These are phyloP conservation scores for Phaeotremella skinneri DNA, from an alignment of 768 basidiomycete genomes.

Conservation along the genomic window DNA sequence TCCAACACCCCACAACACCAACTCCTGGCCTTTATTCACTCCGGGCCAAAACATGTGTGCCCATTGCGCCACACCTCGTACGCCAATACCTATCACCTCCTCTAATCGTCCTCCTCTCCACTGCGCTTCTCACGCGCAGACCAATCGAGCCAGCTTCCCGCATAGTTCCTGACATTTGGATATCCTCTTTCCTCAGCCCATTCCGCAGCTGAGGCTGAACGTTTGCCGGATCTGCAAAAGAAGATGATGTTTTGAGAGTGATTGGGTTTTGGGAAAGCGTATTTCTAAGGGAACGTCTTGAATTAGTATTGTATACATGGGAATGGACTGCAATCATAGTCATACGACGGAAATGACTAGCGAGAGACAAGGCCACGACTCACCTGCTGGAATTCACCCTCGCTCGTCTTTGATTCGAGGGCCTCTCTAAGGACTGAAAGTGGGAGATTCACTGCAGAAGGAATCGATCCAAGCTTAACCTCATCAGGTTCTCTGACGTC, in stretches of 20 bases:
- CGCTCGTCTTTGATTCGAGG: conserved; percentile 57
- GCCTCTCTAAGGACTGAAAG: conserved; percentile 71
- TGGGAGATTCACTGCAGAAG: conserved; percentile 85
- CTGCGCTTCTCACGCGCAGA: conserved; percentile 55
- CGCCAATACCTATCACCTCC: background rate
- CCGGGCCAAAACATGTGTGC: too few relatives aligned
- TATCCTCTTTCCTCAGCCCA: conserved; percentile 78
- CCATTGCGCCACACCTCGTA: too few relatives aligned
- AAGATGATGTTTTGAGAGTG: conserved; percentile 70
- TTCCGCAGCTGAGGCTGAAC: conserved; percentile 77
- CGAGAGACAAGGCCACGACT: conserved; percentile 3
- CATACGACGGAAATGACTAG: background rate
- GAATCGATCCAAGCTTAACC: conserved; percentile 86
- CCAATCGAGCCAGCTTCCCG: conserved; percentile 89
- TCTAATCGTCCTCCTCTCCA: conserved; percentile 40
- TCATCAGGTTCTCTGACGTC: conserved; percentile 87
- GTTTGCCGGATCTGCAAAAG: conserved; percentile 84
- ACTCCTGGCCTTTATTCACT: too few relatives aligned
- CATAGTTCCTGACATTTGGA: conserved; percentile 71
- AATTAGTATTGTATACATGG: conserved; percentile 66
- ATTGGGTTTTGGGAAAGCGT: conserved; percentile 53
- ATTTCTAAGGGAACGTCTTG: conserved; percentile 27
- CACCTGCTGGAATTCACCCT: conserved; percentile 47
- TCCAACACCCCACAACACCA: too few relatives aligned
- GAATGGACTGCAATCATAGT: conserved; percentile 62